Evolutionary conservation across 352 stramenopile genomes (phyloP).

Genomic region (Thraustotheca clavata): DNA sequence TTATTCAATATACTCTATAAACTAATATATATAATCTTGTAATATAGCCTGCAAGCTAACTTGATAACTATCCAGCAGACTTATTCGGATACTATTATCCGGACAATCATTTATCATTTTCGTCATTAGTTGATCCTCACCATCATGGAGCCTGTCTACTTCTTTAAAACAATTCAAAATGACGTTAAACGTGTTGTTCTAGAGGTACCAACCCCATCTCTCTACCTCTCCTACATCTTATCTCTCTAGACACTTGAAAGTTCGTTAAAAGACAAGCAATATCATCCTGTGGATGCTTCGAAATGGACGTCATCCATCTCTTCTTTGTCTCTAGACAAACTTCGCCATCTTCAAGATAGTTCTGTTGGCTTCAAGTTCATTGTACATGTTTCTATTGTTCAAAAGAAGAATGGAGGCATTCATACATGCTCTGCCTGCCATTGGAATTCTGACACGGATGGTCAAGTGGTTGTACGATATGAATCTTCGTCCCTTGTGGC

Average conservation of each 20-base stretch:
- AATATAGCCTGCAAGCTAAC: no score
- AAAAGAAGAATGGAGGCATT: constrained; percentile 82
- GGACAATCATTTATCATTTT: neutral
- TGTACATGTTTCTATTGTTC: constrained; percentile 80
- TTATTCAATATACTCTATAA: no score
- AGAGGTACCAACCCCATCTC: constrained; percentile 31
- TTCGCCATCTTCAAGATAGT: constrained; percentile 75
- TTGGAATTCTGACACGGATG: constrained; percentile 78
- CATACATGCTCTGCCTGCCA: constrained; percentile 84
- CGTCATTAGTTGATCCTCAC: neutral
- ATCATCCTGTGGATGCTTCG: constrained; percentile 75
- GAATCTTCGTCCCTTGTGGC: constrained; percentile 10
- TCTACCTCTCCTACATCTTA: neutral
- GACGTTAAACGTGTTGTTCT: constrained; percentile 82
- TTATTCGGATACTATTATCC: neutral
- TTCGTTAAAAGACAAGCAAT: constrained; percentile 48
- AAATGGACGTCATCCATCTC: constrained; percentile 73
- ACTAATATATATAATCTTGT: no score
- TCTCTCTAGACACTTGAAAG: constrained; percentile 56
- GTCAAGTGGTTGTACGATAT: constrained; percentile 23
- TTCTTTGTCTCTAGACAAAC: constrained; percentile 65
- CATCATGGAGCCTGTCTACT: constrained; percentile 31
- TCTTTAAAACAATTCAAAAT: constrained; percentile 75
- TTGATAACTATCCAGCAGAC: no score
- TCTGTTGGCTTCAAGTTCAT: constrained; percentile 87